Evolutionary conservation across 495 filamentous ascomycete genomes (phyloP).

Genomic region (Lasiosphaeria hispida): DNA sequence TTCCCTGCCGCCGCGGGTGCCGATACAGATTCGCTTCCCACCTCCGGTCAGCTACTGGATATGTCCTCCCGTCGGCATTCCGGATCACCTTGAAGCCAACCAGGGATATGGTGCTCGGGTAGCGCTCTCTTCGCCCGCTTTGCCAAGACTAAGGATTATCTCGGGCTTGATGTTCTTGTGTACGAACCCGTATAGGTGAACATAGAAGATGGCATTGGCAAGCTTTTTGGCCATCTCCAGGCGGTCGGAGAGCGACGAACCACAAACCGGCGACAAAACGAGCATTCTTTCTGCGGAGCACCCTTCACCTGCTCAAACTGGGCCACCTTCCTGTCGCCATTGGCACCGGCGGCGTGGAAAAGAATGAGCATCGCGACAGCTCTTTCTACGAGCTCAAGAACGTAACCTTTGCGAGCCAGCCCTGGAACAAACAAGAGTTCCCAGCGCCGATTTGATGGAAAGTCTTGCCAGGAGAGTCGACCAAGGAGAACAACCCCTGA

Average conservation of each 20-base stretch:
- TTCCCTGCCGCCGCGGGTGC: constrained; percentile 54
- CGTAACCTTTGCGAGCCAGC: constrained; percentile 3
- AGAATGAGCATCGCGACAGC: not conserved
- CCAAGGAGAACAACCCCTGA: constrained; percentile 10
- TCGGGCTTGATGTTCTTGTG: constrained; percentile 61
- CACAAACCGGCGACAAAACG: constrained; percentile 10
- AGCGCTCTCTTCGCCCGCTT: not conserved
- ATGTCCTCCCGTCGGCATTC: constrained; percentile 33
- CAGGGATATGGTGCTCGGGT: constrained; percentile 33
- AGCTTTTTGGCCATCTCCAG: constrained; percentile 45
- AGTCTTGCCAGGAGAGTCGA: constrained; percentile 1
- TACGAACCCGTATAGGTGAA: constrained; percentile 53
- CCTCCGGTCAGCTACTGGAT: constrained; percentile 36
- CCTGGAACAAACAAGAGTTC: not conserved
- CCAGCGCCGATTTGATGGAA: not conserved
- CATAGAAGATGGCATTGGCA: constrained; percentile 45
- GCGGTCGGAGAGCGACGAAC: constrained; percentile 18
- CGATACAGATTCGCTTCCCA: constrained; percentile 57
- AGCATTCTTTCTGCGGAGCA: constrained; percentile 16
- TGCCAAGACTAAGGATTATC: constrained; percentile 43
- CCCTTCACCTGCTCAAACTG: constrained; percentile 12
- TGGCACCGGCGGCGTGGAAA: constrained; percentile 7
- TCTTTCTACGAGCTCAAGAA: constrained; percentile 22
- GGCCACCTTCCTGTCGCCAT: constrained; percentile 7
- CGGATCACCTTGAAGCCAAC: constrained; percentile 54